These are phyloP conservation scores for Russula griseocarnosa DNA, from an alignment of 768 basidiomycete species.

Conservation along the genomic window DNA sequence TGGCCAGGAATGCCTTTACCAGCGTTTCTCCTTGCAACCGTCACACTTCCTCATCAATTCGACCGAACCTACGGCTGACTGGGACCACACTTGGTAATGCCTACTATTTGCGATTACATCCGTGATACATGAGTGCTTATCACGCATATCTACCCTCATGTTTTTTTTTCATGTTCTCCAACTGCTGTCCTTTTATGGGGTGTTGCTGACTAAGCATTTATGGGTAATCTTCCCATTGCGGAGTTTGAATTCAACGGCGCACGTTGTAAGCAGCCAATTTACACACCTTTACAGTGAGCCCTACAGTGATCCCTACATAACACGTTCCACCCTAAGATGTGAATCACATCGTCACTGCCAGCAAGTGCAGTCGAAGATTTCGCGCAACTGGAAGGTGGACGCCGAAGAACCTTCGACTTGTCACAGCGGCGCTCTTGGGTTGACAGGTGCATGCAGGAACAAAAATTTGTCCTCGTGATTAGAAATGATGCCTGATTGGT, in stretches of 20 bases:
- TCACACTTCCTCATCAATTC: too few species aligned
- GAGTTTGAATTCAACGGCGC: background rate
- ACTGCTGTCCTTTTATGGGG: too few species aligned
- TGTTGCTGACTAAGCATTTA: background rate
- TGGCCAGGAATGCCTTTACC: background rate
- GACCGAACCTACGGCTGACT: too few species aligned
- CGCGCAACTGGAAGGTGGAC: background rate
- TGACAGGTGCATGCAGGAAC: background rate
- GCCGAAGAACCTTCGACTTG: background rate
- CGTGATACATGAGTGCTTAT: background rate
- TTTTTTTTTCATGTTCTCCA: too few species aligned
- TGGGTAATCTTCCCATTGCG: too few species aligned
- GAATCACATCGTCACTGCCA: background rate
- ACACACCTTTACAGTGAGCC: background rate
- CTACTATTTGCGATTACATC: background rate
- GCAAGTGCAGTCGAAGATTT: background rate
- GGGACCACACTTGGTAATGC: background rate
- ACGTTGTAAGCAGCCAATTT: background rate
- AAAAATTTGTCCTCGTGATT: background rate
- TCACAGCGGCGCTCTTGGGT: background rate
- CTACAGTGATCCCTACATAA: background rate
- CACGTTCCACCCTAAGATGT: background rate
- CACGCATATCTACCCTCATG: too few species aligned
- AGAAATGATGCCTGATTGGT: slow-evolving; percentile 3
- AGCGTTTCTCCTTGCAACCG: too few species aligned